Evolutionary conservation across 805 yeast genomes (phyloP).

Genomic region (Sugiyamaella qingdaonensis): DNA sequence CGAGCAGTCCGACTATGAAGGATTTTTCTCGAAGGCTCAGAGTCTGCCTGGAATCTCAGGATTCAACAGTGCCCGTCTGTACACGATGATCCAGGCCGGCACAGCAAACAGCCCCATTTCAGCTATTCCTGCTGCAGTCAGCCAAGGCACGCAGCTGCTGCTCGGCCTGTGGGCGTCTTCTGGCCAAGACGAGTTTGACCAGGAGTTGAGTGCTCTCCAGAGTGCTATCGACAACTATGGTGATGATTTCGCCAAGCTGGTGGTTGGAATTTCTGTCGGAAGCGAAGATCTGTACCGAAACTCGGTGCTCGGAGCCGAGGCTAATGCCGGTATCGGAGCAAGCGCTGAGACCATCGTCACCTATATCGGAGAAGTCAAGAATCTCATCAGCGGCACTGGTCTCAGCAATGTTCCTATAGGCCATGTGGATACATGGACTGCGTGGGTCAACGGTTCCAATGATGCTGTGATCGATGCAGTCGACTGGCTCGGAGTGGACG

Average conservation of each 20-base stretch:
- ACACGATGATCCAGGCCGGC: constrained; percentile 24
- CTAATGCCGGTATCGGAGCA: constrained; percentile 62
- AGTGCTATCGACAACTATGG: constrained; percentile 19
- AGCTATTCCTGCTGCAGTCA: constrained; percentile 23
- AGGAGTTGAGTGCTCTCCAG: constrained; percentile 20
- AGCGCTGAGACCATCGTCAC: constrained; percentile 54
- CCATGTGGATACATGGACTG: constrained; percentile 87
- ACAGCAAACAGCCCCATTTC: constrained; percentile 18
- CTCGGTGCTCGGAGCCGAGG: constrained; percentile 44
- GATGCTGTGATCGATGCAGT: constrained; percentile 62
- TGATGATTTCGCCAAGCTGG: constrained; percentile 22
- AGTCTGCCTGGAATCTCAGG: constrained; percentile 16
- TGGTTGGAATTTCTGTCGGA: constrained; percentile 74
- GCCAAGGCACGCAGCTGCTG: constrained; percentile 18
- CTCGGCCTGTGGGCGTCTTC: constrained; percentile 24
- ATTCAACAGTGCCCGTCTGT: constrained; percentile 21
- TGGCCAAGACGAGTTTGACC: constrained; percentile 17
- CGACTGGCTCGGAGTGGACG: constrained; percentile 78
- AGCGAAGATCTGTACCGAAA: constrained; percentile 84
- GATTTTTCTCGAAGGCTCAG: constrained; percentile 17
- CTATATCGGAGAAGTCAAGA: constrained; percentile 53
- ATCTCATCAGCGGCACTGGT: constrained; percentile 62
- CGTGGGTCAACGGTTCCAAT: constrained; percentile 68
- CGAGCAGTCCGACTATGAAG: constrained; percentile 18
- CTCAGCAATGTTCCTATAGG: constrained; percentile 69